Conservation (phyloP, 2,329 filamentous ascomycete genomes). For the Dactylellina drechsleri region DNA sequence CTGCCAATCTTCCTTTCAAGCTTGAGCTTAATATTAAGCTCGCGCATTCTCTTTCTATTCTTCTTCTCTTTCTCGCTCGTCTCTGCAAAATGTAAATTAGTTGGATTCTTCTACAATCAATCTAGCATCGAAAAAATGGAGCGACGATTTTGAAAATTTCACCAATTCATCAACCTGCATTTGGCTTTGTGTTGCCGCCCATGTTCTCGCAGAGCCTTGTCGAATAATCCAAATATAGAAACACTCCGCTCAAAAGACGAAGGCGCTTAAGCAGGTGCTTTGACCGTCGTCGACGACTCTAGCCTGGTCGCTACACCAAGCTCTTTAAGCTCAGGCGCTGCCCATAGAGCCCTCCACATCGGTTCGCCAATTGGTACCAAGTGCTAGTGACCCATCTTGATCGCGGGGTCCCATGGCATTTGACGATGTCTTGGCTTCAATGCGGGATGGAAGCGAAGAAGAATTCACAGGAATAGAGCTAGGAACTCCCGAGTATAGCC, state of each 20-base stretch:
- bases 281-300: neutral
- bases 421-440: slow-evolving; percentile 6
- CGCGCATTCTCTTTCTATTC: neutral
- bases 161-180: neutral
- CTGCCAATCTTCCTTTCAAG: neutral
- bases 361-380: too few species aligned
- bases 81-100: neutral
- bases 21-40: too few species aligned
- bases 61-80: slow-evolving; percentile 1
- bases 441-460: slow-evolving; percentile 15
- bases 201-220: slow-evolving; percentile 11
- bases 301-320: neutral
- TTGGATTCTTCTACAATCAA: too few species aligned
- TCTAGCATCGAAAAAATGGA: too few species aligned
- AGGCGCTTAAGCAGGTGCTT: slow-evolving; percentile 37
- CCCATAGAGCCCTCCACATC: too few species aligned
- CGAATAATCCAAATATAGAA: slow-evolving; percentile 34
- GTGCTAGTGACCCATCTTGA: too few species aligned
- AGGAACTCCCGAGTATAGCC: slow-evolving; percentile 20
- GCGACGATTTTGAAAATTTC: too few species aligned
- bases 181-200: slow-evolving; percentile 23
- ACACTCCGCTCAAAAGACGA: slow-evolving; percentile 18
- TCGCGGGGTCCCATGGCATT: slow-evolving; percentile 3
- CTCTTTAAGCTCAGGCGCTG: too few species aligned
- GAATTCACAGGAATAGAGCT: slow-evolving; percentile 1